Base-by-base conservation (phyloP, 2,329 filamentous ascomycete genomes). In the Canariomyces notabilis region DNA sequence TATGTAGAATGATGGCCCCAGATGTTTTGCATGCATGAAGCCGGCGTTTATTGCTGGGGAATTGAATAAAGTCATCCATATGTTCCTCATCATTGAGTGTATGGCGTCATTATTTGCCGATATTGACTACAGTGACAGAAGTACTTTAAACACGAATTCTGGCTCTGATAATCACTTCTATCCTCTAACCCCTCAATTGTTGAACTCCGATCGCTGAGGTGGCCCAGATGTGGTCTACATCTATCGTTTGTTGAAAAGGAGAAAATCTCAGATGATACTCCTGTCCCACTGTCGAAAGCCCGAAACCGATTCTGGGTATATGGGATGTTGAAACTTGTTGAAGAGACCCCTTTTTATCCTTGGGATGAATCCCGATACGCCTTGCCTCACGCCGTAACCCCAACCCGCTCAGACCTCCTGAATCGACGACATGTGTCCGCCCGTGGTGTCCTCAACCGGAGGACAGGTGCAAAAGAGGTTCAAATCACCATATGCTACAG, bases 391-490 rank as follows among this genome's bases (percentile, higher is more conserved):
- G 9, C 7, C 4, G 26, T 12, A 29, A 29, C 9, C 7, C 26
- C 14, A 42, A 33, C 12, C 42, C 7, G 18, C 18, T 43, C 9
- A 49, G 15, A 14, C 38, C 38, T 33, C 38, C 40, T 57, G 52
- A 18, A 51, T 34, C 8, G 50, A 53, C 19, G 52, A 57, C 12
- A 52, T 11, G 37, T 52, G 44, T 6, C 51, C 63, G 19, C 60
- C 62, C 1, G 70, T 75, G 14, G 73, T 77, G 55, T 77, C 75
- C 66, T 89, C 86, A 6, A 95, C 87, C 0, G 90, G 89, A 32
- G 87, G 85, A 65, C 90, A 96, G 8, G 89, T 94, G 74, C 90
- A 96, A 77, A 95, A 95, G 51, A 96, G 79, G 70, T 96, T 95
- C 61, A 84, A 79, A 63, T 96, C 90, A 49, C 90, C 90, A 61